These are phyloP conservation scores for Sporothrix luriei DNA, from an alignment of 2,329 filamentous ascomycete genomes.

Conservation along the genomic window DNA sequence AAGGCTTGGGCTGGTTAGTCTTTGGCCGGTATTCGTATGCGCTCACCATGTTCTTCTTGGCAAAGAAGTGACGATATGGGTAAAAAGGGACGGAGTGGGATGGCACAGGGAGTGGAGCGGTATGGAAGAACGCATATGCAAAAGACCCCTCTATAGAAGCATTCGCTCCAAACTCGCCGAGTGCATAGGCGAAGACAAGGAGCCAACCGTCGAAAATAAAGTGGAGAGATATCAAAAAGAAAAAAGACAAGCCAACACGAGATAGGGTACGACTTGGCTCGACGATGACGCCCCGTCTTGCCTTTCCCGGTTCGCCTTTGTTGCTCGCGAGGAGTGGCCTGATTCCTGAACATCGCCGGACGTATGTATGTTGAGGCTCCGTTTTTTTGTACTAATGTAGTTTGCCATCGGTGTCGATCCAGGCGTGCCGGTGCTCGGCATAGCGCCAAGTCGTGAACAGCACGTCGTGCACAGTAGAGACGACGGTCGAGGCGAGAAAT, in stretches of 20 bases:
- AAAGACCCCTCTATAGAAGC: not conserved
- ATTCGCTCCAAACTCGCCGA: not conserved
- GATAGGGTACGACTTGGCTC: not conserved
- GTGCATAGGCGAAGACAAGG: not conserved
- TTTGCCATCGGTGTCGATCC: not conserved
- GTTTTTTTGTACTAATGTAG: not conserved
- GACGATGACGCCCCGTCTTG: not conserved
- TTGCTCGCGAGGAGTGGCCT: constrained; percentile 5
- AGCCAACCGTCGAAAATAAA: not conserved
- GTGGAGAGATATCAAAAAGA: not conserved
- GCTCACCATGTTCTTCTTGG: constrained; percentile 25
- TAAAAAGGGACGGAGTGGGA: not conserved
- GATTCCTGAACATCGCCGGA: not conserved
- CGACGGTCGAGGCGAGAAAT: no score
- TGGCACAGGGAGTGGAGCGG: constrained; percentile 5
- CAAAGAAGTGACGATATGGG: not conserved
- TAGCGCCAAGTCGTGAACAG: not conserved
- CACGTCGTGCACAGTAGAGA: not conserved
- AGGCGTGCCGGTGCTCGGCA: constrained; percentile 10
- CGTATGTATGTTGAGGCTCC: constrained; percentile 11
- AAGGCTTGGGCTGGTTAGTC: no score
- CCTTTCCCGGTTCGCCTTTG: not conserved
- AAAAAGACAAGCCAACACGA: not conserved
- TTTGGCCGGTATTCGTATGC: not conserved
- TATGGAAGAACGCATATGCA: not conserved